These are phyloP conservation scores for Camellia granthamiana DNA, from an alignment of 148 eudicot species.

Conservation along the genomic window DNA sequence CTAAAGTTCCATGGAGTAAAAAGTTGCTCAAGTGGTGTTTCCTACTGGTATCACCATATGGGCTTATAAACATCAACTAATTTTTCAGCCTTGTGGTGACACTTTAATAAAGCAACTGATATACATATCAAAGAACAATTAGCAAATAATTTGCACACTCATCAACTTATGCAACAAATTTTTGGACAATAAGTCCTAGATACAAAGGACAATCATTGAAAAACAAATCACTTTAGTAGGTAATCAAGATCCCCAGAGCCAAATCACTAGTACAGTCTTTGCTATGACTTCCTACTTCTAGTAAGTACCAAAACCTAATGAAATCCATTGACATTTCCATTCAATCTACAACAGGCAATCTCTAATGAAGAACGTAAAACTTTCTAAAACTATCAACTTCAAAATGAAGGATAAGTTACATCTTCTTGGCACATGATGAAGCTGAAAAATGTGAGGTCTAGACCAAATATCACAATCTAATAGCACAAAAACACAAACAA, in stretches of 20 bases:
- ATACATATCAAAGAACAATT: not conserved
- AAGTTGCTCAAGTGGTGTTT: not conserved
- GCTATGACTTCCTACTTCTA: not conserved
- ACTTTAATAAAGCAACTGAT: not conserved
- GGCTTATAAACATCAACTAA: not conserved
- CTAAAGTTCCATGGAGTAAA: not conserved
- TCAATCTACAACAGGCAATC: not conserved
- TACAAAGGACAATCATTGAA: not conserved
- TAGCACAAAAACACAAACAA: not conserved
- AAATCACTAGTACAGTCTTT: conserved; percentile 9
- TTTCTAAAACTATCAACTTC: not conserved
- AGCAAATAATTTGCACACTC: not conserved
- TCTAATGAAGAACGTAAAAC: not conserved
- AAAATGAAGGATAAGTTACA: conserved; percentile 3
- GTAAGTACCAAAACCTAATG: not conserved
- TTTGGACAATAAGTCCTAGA: not conserved
- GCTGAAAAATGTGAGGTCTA: not conserved
- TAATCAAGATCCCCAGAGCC: not conserved
- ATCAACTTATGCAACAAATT: not conserved
- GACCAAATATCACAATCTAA: not conserved
- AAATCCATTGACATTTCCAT: not conserved
- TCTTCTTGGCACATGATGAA: not conserved
- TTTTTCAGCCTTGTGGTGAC: not conserved
- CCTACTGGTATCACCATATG: not conserved
- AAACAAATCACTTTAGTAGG: not conserved